phyloP scores from a whole-genome alignment of 257 asterid genomes.

The Echites panduratus region DNA sequence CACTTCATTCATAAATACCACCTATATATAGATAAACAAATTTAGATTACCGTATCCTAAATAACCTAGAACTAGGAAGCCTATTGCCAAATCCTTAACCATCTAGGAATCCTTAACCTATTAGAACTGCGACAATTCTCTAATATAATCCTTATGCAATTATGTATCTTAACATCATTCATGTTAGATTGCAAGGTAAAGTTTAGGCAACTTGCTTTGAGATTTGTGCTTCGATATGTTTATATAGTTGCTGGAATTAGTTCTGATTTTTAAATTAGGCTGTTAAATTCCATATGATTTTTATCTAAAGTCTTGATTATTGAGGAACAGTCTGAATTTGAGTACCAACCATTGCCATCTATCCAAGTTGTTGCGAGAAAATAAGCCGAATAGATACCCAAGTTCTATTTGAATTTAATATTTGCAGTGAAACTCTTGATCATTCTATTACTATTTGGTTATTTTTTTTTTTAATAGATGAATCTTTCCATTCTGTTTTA shows the following conservation, averaged over 20 bases:
- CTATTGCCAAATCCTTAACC: no score
- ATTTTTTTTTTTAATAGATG: neutral
- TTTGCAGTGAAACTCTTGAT: neutral
- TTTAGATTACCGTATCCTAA: no score
- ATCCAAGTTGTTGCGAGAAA: neutral
- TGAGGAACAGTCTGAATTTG: neutral
- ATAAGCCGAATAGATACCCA: neutral
- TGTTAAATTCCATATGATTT: neutral
- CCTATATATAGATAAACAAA: no score
- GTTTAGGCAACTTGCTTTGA: neutral
- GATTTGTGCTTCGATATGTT: neutral
- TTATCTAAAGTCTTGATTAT: neutral
- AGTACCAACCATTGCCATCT: neutral
- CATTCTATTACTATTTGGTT: neutral
- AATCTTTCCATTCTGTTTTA: neutral
- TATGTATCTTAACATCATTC: no score
- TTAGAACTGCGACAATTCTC: no score
- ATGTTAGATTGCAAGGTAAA: neutral
- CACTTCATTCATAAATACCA: no score
- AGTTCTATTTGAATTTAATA: neutral
- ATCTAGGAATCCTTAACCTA: no score
- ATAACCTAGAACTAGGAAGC: no score
- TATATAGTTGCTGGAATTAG: neutral
- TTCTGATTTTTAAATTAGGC: neutral
- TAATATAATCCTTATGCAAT: no score